Conservation (phyloP, 495 filamentous ascomycete genomes). For the Penicillium herquei region DNA sequence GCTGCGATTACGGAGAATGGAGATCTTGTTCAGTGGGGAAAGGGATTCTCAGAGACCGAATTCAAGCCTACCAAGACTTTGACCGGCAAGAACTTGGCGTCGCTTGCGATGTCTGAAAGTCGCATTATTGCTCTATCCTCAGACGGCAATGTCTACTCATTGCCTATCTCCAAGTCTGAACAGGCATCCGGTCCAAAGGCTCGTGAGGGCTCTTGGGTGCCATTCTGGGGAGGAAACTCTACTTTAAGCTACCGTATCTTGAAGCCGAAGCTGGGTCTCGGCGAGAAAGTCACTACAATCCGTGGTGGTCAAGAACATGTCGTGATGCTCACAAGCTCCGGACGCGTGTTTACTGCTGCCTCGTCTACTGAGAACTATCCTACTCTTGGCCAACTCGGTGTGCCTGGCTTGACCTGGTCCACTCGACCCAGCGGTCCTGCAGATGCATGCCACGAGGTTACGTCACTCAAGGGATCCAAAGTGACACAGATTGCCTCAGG, state of each 20-base stretch:
- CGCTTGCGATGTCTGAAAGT: conserved; percentile 72
- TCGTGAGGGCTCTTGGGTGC: conserved; percentile 67
- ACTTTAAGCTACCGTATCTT: conserved; percentile 68
- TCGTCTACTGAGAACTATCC: conserved; percentile 76
- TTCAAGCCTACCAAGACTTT: conserved; percentile 67
- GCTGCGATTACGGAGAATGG: conserved; percentile 86
- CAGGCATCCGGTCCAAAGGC: conserved; percentile 63
- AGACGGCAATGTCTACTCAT: conserved; percentile 78
- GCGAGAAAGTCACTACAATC: conserved; percentile 73
- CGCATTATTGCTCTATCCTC: conserved; percentile 78
- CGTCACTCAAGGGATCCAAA: conserved; percentile 58
- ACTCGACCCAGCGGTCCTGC: conserved; percentile 75
- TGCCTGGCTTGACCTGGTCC: conserved; percentile 76
- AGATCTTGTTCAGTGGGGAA: conserved; percentile 90
- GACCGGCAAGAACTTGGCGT: conserved; percentile 74
- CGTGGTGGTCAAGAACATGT: conserved; percentile 79
- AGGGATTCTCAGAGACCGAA: conserved; percentile 60
- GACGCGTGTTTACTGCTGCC: conserved; percentile 83
- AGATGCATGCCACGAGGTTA: conserved; percentile 76
- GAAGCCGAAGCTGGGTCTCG: conserved; percentile 65
- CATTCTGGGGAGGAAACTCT: conserved; percentile 63
- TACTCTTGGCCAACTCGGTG: conserved; percentile 78
- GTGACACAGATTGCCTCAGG: conserved; percentile 76
- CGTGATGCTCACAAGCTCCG: conserved; percentile 78
- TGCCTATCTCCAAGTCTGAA: conserved; percentile 73